phyloP scores from a whole-genome alignment of 2,329 filamentous ascomycete species.

The Calonectria pseudoreteaudii region DNA sequence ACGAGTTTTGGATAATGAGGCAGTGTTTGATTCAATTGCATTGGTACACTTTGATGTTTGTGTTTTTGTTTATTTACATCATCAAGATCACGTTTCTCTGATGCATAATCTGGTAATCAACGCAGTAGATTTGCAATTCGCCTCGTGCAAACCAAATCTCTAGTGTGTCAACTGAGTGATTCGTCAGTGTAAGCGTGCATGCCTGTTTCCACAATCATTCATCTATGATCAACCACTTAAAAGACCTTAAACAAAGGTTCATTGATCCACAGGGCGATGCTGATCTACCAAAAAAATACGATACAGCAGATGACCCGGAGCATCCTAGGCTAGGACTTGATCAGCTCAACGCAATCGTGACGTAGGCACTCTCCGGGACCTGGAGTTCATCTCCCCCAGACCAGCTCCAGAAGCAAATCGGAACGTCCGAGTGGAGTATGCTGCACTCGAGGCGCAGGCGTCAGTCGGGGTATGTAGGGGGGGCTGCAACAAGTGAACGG shows the following conservation, averaged over 20 bases:
- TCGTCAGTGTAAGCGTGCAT: background rate
- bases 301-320: background rate
- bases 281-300: background rate
- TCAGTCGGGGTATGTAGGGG: too few relatives aligned
- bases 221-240: background rate
- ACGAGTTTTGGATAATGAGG: background rate
- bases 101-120: background rate
- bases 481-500: background rate
- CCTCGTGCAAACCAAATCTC: background rate
- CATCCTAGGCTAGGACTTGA: background rate
- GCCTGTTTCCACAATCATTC: background rate
- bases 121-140: background rate
- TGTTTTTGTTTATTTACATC: background rate
- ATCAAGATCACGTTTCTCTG: background rate
- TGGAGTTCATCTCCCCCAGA: background rate
- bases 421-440: background rate
- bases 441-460: slow-evolving; percentile 3
- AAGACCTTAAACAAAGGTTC: too few relatives aligned
- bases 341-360: background rate
- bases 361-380: background rate
- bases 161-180: background rate
- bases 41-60: background rate
- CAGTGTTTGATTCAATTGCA: background rate
- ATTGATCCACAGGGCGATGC: background rate
- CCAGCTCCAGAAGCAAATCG: background rate